Evolutionary conservation across 192 early-diverging fungal species (phyloP).

Genomic region (Jimgerdemannia flammicorona): DNA sequence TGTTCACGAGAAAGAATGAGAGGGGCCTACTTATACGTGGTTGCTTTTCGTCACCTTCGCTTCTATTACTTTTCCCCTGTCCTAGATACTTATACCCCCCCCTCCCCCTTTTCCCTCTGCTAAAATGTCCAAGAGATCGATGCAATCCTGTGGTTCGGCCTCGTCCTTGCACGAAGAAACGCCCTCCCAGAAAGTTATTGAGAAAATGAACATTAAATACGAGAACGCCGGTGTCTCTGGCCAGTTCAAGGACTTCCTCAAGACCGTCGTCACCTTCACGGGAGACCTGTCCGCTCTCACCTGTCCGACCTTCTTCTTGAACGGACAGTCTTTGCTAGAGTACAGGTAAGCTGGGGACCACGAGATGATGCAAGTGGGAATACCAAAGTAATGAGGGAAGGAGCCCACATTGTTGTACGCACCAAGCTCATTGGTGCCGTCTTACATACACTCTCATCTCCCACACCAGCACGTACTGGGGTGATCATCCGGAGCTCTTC

Average conservation of each 20-base stretch:
- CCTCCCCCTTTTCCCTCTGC: too few relatives aligned
- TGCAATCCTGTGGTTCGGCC: neutral
- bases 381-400: neutral
- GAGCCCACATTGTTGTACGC: neutral
- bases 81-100: too few relatives aligned
- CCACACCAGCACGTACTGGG: constrained; percentile 22
- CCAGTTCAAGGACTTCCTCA: constrained; percentile 51
- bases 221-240: constrained; percentile 20
- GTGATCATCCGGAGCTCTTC: constrained; percentile 43
- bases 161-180: constrained; percentile 1
- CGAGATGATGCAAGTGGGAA: neutral
- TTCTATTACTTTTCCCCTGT: too few relatives aligned
- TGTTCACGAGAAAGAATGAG: too few relatives aligned
- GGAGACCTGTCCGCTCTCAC: constrained; percentile 79
- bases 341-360: constrained; percentile 47
- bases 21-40: too few relatives aligned
- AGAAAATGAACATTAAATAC: constrained; percentile 24
- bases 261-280: constrained; percentile 68
- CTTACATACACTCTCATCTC: neutral
- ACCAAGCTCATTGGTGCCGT: neutral
- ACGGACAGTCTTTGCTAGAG: constrained; percentile 74
- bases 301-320: constrained; percentile 76
- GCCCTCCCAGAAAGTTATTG: constrained; percentile 20
- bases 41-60: too few relatives aligned
- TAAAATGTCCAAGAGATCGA: too few relatives aligned